Conservation (phyloP, 1,139 yeast species). For the Ashbya aceris region DNA sequence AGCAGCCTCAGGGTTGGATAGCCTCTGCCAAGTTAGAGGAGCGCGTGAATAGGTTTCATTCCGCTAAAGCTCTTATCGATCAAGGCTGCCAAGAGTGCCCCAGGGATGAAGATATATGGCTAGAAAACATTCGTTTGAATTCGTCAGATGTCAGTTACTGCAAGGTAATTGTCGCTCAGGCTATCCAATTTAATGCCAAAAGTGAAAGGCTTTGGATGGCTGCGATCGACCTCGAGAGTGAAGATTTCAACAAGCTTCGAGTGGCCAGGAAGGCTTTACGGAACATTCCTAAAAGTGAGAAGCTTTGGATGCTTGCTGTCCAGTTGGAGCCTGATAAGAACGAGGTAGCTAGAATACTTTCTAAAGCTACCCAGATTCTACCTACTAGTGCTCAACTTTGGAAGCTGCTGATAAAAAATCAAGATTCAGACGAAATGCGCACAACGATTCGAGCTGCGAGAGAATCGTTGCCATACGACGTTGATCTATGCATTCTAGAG, state of each 20-base stretch:
- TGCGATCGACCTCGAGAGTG: slow-evolving; percentile 60
- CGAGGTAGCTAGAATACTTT: slow-evolving; percentile 46
- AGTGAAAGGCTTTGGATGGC: slow-evolving; percentile 64
- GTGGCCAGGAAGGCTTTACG: slow-evolving; percentile 56
- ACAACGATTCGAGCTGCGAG: slow-evolving; percentile 51
- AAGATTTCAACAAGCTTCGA: slow-evolving; percentile 40
- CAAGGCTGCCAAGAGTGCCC: slow-evolving; percentile 72
- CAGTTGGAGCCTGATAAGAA: slow-evolving; percentile 40
- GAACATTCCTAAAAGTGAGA: slow-evolving; percentile 38
- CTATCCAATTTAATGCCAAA: slow-evolving; percentile 45
- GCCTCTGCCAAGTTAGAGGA: slow-evolving; percentile 78
- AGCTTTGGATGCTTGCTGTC: slow-evolving; percentile 47
- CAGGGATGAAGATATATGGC: slow-evolving; percentile 66
- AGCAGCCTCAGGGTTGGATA: slow-evolving; percentile 75
- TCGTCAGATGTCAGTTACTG: slow-evolving; percentile 37
- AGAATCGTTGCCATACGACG: slow-evolving; percentile 41
- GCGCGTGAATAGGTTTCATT: slow-evolving; percentile 43
- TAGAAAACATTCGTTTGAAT: slow-evolving; percentile 68
- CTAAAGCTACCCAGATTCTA: slow-evolving; percentile 60
- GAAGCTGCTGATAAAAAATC: slow-evolving; percentile 41
- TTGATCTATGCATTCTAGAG: slow-evolving; percentile 63
- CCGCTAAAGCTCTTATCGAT: slow-evolving; percentile 53
- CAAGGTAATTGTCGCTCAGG: slow-evolving; percentile 56
- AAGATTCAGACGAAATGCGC: slow-evolving; percentile 41
- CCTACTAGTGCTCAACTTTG: slow-evolving; percentile 62